Conservation (phyloP, 805 yeast species). For the Saturnispora sekii region DNA sequence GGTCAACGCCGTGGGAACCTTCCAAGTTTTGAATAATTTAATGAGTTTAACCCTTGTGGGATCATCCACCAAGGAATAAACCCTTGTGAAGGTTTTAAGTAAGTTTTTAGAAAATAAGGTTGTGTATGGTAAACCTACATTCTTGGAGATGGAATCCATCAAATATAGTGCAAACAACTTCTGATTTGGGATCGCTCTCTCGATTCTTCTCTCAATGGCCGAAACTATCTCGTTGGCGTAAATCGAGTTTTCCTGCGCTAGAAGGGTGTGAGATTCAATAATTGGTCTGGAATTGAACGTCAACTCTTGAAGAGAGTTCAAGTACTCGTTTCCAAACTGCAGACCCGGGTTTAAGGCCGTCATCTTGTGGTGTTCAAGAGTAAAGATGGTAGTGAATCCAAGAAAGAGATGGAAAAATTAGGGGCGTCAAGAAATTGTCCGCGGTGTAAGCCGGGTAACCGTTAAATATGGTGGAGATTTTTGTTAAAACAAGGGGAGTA, state of each 20-base stretch:
- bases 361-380: background rate
- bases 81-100: constrained; percentile 59
- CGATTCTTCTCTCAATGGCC: constrained; percentile 66
- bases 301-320: constrained; percentile 59
- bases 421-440: background rate
- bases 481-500: background rate
- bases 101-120: constrained; percentile 61
- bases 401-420: background rate
- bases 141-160: constrained; percentile 85
- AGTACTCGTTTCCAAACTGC: constrained; percentile 50
- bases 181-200: constrained; percentile 70
- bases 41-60: constrained; percentile 62
- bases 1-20: constrained; percentile 50
- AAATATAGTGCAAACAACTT: constrained; percentile 79
- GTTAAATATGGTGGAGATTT: background rate
- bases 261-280: constrained; percentile 70
- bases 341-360: constrained; percentile 9
- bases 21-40: constrained; percentile 84
- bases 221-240: constrained; percentile 70
- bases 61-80: constrained; percentile 74
- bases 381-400: background rate
- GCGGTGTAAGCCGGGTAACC: background rate
- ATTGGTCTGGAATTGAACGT: constrained; percentile 88
- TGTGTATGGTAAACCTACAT: constrained; percentile 86
- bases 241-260: constrained; percentile 77